These are phyloP conservation scores for Carex arenaria DNA, from an alignment of 202 grass and related monocot genomes.

Conservation along the genomic window DNA sequence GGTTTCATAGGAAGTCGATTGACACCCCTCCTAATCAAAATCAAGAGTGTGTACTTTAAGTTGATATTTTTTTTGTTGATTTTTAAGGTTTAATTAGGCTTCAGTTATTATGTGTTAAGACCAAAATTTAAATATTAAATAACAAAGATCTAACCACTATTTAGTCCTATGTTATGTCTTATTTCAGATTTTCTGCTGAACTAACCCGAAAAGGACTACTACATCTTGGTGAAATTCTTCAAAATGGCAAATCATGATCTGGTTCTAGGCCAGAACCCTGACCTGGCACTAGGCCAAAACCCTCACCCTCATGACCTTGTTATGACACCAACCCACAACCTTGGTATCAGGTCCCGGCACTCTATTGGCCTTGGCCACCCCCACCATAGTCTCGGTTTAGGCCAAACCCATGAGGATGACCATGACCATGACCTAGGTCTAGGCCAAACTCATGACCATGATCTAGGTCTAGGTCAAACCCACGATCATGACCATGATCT, in stretches of 20 bases:
- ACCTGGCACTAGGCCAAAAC: slow-evolving; percentile 66
- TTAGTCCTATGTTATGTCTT: background rate
- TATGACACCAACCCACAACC: slow-evolving; percentile 41
- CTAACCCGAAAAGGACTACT: slow-evolving; percentile 11
- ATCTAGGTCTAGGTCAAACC: slow-evolving; percentile 33
- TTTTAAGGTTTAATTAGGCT: background rate
- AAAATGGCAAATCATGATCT: slow-evolving; percentile 84
- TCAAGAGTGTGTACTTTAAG: background rate
- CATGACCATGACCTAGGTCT: slow-evolving; percentile 51
- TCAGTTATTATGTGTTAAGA: background rate
- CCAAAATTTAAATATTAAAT: background rate
- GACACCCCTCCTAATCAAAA: background rate
- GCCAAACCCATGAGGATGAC: slow-evolving; percentile 52
- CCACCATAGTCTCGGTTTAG: slow-evolving; percentile 52
- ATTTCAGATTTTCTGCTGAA: slow-evolving; percentile 14
- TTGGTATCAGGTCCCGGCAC: slow-evolving; percentile 53
- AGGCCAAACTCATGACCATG: slow-evolving; percentile 52
- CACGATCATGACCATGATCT: slow-evolving; percentile 55
- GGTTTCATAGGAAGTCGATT: background rate
- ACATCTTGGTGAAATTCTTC: slow-evolving; percentile 10
- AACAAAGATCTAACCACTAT: slow-evolving; percentile 1
- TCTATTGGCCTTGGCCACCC: slow-evolving; percentile 47
- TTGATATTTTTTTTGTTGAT: background rate
- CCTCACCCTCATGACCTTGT: slow-evolving; percentile 68
- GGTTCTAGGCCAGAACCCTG: slow-evolving; percentile 70